Conservation (phyloP, 73 alveolate genomes). For the Tetrahymena elliotti region DNA sequence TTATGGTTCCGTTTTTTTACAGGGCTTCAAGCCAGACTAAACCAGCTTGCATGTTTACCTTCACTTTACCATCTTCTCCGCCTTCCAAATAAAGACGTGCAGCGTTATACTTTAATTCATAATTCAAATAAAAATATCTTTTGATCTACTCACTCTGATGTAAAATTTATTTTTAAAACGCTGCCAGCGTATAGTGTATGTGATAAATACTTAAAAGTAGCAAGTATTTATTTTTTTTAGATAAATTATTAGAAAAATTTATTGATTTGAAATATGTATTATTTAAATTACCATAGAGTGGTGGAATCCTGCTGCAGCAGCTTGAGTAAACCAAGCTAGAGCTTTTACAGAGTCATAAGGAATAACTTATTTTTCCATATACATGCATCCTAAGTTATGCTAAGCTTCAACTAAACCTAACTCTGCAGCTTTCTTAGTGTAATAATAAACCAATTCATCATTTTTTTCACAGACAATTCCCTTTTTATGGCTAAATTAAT, state of each 20-base stretch:
- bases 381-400: constrained; percentile 26
- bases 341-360: constrained; percentile 16
- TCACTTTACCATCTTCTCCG: background rate
- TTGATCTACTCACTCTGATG: background rate
- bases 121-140: background rate
- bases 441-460: constrained; percentile 16
- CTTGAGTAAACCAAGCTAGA: constrained; percentile 41
- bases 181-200: background rate
- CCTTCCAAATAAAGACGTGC: constrained; percentile 44
- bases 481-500: constrained; percentile 3
- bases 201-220: background rate
- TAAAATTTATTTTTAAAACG: background rate
- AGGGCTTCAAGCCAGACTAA: constrained; percentile 12
- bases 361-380: constrained; percentile 5
- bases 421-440: constrained; percentile 28
- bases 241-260: background rate
- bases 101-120: constrained; percentile 11
- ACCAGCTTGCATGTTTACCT: constrained; percentile 19
- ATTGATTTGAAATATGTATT: background rate
- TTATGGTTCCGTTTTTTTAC: constrained; percentile 8
- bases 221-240: background rate
- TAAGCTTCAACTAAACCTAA: constrained; percentile 26
- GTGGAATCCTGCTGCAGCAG: constrained; percentile 35
- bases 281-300: constrained; percentile 1
- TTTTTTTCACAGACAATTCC: constrained; percentile 24